Evolutionary conservation across 306 rosid species (phyloP).

Genomic region (Lotus japonicus): DNA sequence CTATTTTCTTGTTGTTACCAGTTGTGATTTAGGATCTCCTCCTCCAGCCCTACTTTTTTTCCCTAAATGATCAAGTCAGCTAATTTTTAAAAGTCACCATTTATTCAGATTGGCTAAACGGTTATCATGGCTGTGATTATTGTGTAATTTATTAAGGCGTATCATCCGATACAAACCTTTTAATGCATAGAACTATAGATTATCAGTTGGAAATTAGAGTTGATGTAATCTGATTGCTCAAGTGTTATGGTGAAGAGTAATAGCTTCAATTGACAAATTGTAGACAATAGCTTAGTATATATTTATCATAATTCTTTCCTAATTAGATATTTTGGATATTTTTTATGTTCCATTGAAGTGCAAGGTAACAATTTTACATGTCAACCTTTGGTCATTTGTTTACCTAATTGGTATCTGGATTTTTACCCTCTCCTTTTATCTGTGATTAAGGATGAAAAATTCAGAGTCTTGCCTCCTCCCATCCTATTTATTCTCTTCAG

Average conservation of each 20-base stretch:
- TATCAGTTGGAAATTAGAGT: conserved; percentile 1
- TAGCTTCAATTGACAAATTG: neutral
- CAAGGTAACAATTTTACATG: too few relatives aligned
- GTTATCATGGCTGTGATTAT: neutral
- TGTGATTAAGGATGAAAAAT: neutral
- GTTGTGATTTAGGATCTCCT: neutral
- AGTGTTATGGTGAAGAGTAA: neutral
- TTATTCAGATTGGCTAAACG: neutral
- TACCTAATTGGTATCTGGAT: neutral
- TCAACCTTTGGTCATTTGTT: neutral
- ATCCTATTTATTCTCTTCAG: neutral
- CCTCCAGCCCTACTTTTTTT: neutral
- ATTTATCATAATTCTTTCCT: neutral
- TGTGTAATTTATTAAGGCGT: neutral
- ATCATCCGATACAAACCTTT: neutral
- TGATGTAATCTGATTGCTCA: neutral
- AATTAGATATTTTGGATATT: neutral
- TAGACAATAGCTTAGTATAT: neutral
- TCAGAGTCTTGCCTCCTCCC: neutral
- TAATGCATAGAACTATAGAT: neutral
- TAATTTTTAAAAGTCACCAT: neutral
- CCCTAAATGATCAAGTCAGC: neutral
- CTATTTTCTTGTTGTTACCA: neutral
- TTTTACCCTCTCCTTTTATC: neutral
- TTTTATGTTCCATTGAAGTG: neutral